A percentile compares a stretch with the other conserved stretches of the same genome.
phyloP scores from a whole-genome alignment of 225 moss, liverwort and hornwort genomes.

The Ulota crispa region DNA sequence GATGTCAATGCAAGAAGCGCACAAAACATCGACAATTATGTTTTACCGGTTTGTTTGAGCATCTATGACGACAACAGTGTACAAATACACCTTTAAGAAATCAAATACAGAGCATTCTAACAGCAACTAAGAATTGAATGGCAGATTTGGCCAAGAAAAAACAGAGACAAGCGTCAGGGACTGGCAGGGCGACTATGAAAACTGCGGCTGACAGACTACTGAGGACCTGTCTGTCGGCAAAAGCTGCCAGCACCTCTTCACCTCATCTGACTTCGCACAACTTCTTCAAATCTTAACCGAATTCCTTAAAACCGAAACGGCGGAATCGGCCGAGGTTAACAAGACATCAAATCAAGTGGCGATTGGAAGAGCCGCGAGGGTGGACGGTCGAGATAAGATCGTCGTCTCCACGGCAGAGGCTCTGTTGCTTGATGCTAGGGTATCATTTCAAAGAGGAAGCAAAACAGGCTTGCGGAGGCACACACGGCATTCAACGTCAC shows the following conservation, averaged over 20 bases:
- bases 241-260: constrained; percentile 27
- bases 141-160: neutral
- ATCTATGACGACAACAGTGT: neutral
- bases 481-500: neutral
- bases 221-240: constrained; percentile 10
- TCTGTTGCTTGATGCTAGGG: neutral
- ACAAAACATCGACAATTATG: neutral
- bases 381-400: neutral
- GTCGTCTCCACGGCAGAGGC: neutral
- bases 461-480: neutral
- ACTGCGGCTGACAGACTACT: constrained; percentile 14
- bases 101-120: constrained; percentile 1
- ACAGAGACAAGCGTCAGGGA: constrained; percentile 10
- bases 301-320: constrained; percentile 17
- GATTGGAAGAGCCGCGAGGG: neutral
- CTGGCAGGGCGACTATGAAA: constrained; percentile 4
- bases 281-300: constrained; percentile 49
- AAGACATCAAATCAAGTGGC: neutral
- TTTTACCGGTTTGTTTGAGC: neutral
- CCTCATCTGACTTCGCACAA: constrained; percentile 31
- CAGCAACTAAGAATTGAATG: neutral
- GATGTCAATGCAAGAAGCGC: neutral
- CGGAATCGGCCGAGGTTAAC: neutral
- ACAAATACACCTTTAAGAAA: neutral
- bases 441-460: neutral